phyloP scores from a whole-genome alignment of 2,329 filamentous ascomycete species.

The Talaromyces sp. region DNA sequence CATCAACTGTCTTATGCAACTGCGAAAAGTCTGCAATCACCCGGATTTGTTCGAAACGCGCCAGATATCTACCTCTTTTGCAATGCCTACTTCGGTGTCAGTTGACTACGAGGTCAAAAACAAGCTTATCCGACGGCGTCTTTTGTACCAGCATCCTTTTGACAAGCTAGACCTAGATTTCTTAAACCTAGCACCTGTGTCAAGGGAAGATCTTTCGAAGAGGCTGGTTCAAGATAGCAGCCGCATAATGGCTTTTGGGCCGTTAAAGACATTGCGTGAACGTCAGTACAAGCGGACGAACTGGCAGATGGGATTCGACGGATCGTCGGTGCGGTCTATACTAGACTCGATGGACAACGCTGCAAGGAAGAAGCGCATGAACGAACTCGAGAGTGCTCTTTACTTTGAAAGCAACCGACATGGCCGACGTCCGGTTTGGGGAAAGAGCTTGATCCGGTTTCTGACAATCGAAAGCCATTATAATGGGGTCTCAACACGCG shows the following conservation, averaged over 20 bases:
- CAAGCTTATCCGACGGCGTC: constrained; percentile 62
- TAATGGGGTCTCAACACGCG: constrained; percentile 60
- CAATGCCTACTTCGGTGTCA: constrained; percentile 76
- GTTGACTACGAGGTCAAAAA: constrained; percentile 74
- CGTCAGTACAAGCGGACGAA: constrained; percentile 59
- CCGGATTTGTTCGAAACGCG: constrained; percentile 95
- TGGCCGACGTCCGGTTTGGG: constrained; percentile 78
- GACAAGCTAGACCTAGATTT: constrained; percentile 69
- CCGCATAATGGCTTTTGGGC: constrained; percentile 67
- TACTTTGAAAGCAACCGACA: constrained; percentile 79
- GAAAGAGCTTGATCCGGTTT: constrained; percentile 72
- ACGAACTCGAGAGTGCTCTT: constrained; percentile 76
- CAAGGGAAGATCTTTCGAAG: constrained; percentile 64
- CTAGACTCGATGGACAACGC: constrained; percentile 71
- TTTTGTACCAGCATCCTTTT: constrained; percentile 64
- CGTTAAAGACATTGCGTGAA: constrained; percentile 69
- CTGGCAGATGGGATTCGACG: constrained; percentile 62
- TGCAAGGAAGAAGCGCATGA: constrained; percentile 66
- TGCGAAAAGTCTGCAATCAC: constrained; percentile 97
- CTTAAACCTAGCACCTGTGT: constrained; percentile 73
- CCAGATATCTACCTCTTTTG: constrained; percentile 94
- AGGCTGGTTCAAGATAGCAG: constrained; percentile 55
- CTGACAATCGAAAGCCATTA: constrained; percentile 64
- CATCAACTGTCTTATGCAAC: constrained; percentile 96
- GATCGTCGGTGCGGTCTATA: constrained; percentile 66